Percentiles rank a stretch among this genome's conserved stretches.
phyloP scores from a whole-genome alignment of 805 yeast species.

The Candida boidinii region DNA sequence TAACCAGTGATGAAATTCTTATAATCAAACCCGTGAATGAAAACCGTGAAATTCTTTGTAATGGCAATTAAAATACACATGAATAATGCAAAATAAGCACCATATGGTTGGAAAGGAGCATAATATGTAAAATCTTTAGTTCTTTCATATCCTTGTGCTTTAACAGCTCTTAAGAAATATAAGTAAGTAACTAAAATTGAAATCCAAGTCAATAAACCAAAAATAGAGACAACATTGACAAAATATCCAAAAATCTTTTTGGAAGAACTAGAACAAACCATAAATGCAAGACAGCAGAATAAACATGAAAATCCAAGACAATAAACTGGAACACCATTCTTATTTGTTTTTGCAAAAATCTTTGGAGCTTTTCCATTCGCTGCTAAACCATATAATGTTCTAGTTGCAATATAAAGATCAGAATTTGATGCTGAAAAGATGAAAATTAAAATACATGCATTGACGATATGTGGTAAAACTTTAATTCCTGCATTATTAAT shows the following conservation, averaged over 20 bases:
- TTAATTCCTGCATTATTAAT: conserved; percentile 55
- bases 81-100: conserved; percentile 47
- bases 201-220: conserved; percentile 70
- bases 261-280: conserved; percentile 54
- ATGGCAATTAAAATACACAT: conserved; percentile 48
- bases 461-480: conserved; percentile 67
- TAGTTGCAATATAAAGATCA: conserved; percentile 67
- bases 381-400: conserved; percentile 67
- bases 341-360: conserved; percentile 55
- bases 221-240: conserved; percentile 69
- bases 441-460: conserved; percentile 68
- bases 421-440: conserved; percentile 80
- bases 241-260: conserved; percentile 56
- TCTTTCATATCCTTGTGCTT: conserved; percentile 59
- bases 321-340: conserved; percentile 61
- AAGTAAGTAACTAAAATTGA: conserved; percentile 62
- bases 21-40: conserved; percentile 48
- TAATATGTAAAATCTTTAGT: conserved; percentile 43
- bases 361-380: conserved; percentile 69
- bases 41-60: conserved; percentile 66
- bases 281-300: conserved; percentile 61
- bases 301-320: conserved; percentile 41
- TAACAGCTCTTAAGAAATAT: conserved; percentile 54
- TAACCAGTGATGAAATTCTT: conserved; percentile 70
- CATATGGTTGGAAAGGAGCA: conserved; percentile 67